phyloP scores from a whole-genome alignment of 352 stramenopile species.

The Phytopythium montanum region DNA sequence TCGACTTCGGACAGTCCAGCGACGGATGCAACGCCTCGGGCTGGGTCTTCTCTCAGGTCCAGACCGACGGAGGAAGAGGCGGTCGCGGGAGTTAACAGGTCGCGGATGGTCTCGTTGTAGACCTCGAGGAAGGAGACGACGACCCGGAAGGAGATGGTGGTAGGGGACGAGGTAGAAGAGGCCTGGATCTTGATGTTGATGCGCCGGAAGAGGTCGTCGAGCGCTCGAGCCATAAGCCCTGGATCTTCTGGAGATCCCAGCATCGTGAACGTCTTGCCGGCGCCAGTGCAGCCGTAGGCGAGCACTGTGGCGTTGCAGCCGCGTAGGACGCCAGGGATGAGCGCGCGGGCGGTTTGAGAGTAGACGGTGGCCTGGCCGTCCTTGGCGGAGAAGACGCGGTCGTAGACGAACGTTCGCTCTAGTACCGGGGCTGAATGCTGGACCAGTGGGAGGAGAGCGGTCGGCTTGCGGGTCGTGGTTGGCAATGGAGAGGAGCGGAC shows the following conservation, averaged over 20 bases:
- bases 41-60: constrained; percentile 83
- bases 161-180: constrained; percentile 13
- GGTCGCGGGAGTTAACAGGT: constrained; percentile 46
- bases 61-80: constrained; percentile 40
- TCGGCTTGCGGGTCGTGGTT: constrained; percentile 7
- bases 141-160: constrained; percentile 50
- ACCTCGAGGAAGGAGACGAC: constrained; percentile 89
- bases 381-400: constrained; percentile 77
- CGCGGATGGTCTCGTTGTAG: constrained; percentile 94
- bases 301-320: constrained; percentile 92
- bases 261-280: constrained; percentile 92
- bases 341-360: constrained; percentile 80
- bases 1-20: constrained; percentile 86
- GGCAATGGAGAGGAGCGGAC: constrained; percentile 21
- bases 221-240: constrained; percentile 87
- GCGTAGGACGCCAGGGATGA: constrained; percentile 87
- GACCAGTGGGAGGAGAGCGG: constrained; percentile 19
- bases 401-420: constrained; percentile 75
- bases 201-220: constrained; percentile 82
- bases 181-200: constrained; percentile 24
- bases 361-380: constrained; percentile 83
- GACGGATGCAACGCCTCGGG: constrained; percentile 71
- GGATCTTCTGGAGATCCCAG: constrained; percentile 76
- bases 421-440: constrained; percentile 5
- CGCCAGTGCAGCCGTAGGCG: constrained; percentile 86